These are phyloP conservation scores for Pseudoscleropodium purum DNA, from an alignment of 225 moss, liverwort and hornwort species.

Conservation along the genomic window DNA sequence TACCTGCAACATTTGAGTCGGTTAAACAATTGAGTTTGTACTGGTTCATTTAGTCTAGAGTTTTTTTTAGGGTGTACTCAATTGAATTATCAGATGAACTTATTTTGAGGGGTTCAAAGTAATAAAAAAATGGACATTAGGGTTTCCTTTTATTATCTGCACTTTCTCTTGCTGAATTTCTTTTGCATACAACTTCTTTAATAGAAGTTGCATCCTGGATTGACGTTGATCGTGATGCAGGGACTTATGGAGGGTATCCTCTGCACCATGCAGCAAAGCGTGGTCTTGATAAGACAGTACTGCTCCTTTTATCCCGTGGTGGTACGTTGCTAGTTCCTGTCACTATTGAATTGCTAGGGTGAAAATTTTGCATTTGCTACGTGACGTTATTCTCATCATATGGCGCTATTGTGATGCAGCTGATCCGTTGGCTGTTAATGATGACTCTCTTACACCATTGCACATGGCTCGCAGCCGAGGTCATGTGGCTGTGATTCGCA, in stretches of 20 bases:
- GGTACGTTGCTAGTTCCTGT: constrained; percentile 24
- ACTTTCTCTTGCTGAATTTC: neutral
- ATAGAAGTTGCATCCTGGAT: neutral
- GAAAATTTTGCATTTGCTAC: neutral
- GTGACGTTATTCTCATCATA: neutral
- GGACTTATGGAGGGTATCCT: constrained; percentile 75
- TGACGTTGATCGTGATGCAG: constrained; percentile 23
- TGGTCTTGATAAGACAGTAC: constrained; percentile 82
- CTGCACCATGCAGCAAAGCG: constrained; percentile 97
- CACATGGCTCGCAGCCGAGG: constrained; percentile 78
- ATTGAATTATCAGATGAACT: neutral
- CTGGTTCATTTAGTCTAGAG: neutral
- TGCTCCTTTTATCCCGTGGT: constrained; percentile 72
- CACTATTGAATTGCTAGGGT: neutral
- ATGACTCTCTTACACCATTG: constrained; percentile 76
- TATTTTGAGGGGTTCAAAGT: neutral
- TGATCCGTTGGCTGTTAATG: constrained; percentile 81
- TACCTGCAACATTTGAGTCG: neutral
- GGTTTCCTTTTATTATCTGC: neutral
- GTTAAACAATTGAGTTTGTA: neutral
- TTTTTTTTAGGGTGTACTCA: neutral
- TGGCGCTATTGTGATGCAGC: constrained; percentile 36
- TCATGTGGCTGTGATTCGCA: constrained; percentile 71
- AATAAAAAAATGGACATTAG: neutral
- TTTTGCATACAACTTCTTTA: neutral